A percentile compares a stretch with the other conserved stretches of the same genome.
These are phyloP conservation scores for Trichophyton equinum DNA, from an alignment of 2,329 filamentous ascomycete genomes.

Conservation along the genomic window DNA sequence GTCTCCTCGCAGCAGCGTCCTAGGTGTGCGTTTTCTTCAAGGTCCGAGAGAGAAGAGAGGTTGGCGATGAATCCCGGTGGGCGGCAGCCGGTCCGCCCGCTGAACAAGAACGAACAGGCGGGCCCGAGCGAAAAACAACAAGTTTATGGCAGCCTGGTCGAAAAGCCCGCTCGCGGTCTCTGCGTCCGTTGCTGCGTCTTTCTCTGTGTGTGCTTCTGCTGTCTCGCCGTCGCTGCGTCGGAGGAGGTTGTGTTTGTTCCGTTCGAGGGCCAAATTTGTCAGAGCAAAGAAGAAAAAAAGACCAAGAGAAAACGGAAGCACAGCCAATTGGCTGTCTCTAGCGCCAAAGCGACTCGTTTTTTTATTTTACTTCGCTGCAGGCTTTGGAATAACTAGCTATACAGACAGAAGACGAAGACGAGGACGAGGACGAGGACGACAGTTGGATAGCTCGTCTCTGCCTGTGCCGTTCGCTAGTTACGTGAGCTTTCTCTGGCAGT, in stretches of 20 bases:
- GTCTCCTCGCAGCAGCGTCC: not conserved
- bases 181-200: too few species aligned
- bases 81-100: not conserved
- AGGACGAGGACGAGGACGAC: too few species aligned
- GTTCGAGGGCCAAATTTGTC: not conserved
- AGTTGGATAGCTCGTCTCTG: not conserved
- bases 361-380: not conserved
- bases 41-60: not conserved
- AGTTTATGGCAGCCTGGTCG: not conserved
- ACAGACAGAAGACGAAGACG: too few species aligned
- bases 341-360: not conserved
- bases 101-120: too few species aligned
- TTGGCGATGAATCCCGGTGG: not conserved
- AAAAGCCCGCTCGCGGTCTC: too few species aligned
- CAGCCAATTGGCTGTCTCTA: not conserved
- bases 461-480: not conserved
- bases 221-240: not conserved
- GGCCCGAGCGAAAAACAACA: too few species aligned
- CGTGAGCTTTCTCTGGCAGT: not conserved
- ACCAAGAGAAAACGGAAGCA: not conserved
- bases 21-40: not conserved
- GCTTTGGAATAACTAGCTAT: too few species aligned
- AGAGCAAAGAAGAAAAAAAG: conserved; percentile 4
- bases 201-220: too few species aligned
- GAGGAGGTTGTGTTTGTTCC: not conserved